Evolutionary conservation across 495 filamentous ascomycete genomes (phyloP).

Genomic region (Penicillium desertorum): DNA sequence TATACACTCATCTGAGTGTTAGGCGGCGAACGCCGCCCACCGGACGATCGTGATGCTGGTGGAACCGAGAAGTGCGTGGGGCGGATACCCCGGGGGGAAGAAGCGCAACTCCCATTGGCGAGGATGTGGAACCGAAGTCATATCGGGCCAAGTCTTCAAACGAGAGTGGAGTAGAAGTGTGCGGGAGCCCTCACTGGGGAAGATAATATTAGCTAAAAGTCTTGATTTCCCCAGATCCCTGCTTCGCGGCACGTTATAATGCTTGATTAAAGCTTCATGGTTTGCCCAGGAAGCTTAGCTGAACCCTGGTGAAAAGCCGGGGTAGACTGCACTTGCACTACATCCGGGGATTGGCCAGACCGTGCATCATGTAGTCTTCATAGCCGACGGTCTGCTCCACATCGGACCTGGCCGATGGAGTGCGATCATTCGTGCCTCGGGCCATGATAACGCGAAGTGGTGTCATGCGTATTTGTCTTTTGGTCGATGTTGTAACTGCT

Average conservation of each 20-base stretch:
- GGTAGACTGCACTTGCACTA: background rate
- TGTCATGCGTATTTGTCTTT: slow-evolving; percentile 17
- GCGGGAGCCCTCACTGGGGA: background rate
- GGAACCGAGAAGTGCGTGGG: slow-evolving; percentile 8
- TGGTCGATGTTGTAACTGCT: background rate
- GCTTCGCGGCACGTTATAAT: slow-evolving; percentile 29
- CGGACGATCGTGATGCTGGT: slow-evolving; percentile 5
- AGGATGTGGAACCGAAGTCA: background rate
- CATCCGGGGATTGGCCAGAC: background rate
- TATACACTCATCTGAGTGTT: slow-evolving; percentile 4
- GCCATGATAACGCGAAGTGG: slow-evolving; percentile 5
- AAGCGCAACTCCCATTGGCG: slow-evolving; percentile 13
- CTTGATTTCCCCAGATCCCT: slow-evolving; percentile 57
- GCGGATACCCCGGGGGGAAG: slow-evolving; percentile 7
- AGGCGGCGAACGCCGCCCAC: slow-evolving; percentile 16
- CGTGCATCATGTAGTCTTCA: background rate
- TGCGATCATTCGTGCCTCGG: background rate
- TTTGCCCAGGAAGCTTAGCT: slow-evolving; percentile 29
- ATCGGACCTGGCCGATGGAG: slow-evolving; percentile 21
- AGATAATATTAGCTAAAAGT: slow-evolving; percentile 12
- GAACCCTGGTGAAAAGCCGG: background rate
- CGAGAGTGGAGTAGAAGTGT: slow-evolving; percentile 7
- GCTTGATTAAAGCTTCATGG: slow-evolving; percentile 26
- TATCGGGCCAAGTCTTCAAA: background rate
- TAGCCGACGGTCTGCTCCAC: slow-evolving; percentile 8